Conservation (phyloP, 1,284 basidiomycete genomes). For the Clitocybe nebularis region DNA sequence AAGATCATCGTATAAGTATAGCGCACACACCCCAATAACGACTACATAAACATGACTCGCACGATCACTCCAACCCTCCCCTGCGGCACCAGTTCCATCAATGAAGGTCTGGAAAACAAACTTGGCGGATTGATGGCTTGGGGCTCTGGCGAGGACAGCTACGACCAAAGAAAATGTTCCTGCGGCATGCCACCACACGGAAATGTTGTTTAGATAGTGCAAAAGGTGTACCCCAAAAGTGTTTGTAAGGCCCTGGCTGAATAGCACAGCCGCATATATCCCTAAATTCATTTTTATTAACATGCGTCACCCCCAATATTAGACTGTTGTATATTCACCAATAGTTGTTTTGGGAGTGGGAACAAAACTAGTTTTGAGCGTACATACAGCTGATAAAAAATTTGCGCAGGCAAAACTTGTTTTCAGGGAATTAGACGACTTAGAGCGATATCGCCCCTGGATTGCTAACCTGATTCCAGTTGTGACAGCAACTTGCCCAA, state of each 20-base stretch:
- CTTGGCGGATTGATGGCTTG: constrained; percentile 59
- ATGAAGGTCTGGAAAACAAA: constrained; percentile 71
- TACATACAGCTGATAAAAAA: constrained; percentile 62
- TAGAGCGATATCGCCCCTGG: no score
- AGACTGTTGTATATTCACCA: constrained; percentile 29
- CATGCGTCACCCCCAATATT: neutral
- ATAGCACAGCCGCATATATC: constrained; percentile 67
- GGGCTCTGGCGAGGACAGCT: constrained; percentile 65
- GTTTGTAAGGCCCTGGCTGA: constrained; percentile 65
- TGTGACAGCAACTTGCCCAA: constrained; percentile 74
- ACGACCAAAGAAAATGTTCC: constrained; percentile 66
- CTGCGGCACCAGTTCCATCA: constrained; percentile 60
- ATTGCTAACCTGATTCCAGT: constrained; percentile 69
- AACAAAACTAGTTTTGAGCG: constrained; percentile 54
- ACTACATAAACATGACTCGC: constrained; percentile 69
- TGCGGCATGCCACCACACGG: constrained; percentile 69
- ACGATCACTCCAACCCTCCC: constrained; percentile 62
- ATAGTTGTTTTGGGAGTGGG: constrained; percentile 58
- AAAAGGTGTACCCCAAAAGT: constrained; percentile 68
- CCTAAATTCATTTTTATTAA: constrained; percentile 20
- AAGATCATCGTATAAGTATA: neutral
- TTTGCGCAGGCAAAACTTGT: constrained; percentile 63
- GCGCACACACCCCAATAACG: constrained; percentile 48
- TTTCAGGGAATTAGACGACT: constrained; percentile 3
- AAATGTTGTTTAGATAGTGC: constrained; percentile 66